Conservation (phyloP, 257 asterid genomes). For the Dorcoceras hygrometricum region DNA sequence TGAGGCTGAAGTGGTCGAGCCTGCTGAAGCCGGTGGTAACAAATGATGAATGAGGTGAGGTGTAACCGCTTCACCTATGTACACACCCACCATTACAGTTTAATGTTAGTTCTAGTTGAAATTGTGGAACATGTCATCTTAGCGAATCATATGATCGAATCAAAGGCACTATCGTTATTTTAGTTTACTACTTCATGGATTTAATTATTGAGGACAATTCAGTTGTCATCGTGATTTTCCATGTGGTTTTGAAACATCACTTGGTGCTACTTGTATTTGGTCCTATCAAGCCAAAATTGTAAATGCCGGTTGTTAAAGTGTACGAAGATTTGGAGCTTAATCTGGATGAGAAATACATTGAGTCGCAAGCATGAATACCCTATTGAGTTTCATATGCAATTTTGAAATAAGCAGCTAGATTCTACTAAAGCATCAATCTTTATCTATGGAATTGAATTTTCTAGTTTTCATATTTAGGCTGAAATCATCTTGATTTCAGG, state of each 20-base stretch:
- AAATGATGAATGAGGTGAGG: slow-evolving; percentile 33
- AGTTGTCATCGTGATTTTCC: not conserved
- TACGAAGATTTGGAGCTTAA: not conserved
- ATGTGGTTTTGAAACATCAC: not conserved
- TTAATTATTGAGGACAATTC: not conserved
- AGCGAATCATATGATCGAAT: not conserved
- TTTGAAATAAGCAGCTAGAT: too few relatives aligned
- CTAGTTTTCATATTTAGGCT: too few relatives aligned
- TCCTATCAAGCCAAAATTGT: not conserved
- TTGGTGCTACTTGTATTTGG: not conserved
- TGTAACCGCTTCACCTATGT: not conserved
- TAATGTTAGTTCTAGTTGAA: not conserved
- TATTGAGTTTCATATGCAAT: too few relatives aligned
- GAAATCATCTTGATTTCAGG: not conserved
- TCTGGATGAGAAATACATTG: not conserved
- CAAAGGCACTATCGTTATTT: not conserved
- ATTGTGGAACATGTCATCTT: not conserved
- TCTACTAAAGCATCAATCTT: not conserved
- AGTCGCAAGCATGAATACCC: not conserved
- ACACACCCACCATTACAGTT: not conserved
- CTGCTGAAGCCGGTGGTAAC: slow-evolving; percentile 52
- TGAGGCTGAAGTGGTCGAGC: slow-evolving; percentile 82
- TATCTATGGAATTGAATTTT: too few relatives aligned
- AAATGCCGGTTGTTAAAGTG: not conserved
- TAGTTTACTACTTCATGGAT: not conserved